A percentile compares a stretch with the other conserved stretches of the same genome.
phyloP scores from a whole-genome alignment of 225 moss, liverwort and hornwort genomes.

The Bryum argenteum region DNA sequence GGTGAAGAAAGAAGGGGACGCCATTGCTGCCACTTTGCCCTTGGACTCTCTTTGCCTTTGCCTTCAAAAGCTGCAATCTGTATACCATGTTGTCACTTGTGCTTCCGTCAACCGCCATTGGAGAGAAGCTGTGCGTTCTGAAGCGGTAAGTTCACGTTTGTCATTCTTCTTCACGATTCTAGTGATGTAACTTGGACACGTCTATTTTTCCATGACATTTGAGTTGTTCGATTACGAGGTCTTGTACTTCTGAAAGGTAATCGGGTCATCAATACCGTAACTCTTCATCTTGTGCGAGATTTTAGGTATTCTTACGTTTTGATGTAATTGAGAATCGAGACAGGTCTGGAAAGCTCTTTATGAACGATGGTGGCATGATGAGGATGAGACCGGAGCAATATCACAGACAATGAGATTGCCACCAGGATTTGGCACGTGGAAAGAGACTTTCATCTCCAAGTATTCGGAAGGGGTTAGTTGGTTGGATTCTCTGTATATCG shows the following conservation, averaged over 20 bases:
- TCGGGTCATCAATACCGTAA: background rate
- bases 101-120: slow-evolving; percentile 78
- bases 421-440: slow-evolving; percentile 67
- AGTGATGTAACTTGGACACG: background rate
- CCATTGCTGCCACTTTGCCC: slow-evolving; percentile 47
- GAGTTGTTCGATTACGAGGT: background rate
- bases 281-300: background rate
- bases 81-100: slow-evolving; percentile 79
- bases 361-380: slow-evolving; percentile 70
- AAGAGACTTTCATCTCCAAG: slow-evolving; percentile 69
- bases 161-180: background rate
- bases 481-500: slow-evolving; percentile 13
- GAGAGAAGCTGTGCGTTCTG: slow-evolving; percentile 70
- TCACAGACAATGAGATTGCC: slow-evolving; percentile 31
- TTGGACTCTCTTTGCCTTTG: slow-evolving; percentile 79
- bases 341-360: slow-evolving; percentile 62
- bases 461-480: slow-evolving; percentile 73
- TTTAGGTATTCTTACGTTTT: background rate
- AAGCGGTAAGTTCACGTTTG: slow-evolving; percentile 44
- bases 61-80: slow-evolving; percentile 72
- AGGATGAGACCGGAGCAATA: slow-evolving; percentile 35
- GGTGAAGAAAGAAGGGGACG: slow-evolving; percentile 44
- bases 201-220: background rate
- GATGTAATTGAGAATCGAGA: slow-evolving; percentile 7
- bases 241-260: background rate